Percentiles rank a stretch among this genome's conserved stretches.
Conservation (phyloP, 495 filamentous ascomycete genomes). For the Astrocystis sublimbata region DNA sequence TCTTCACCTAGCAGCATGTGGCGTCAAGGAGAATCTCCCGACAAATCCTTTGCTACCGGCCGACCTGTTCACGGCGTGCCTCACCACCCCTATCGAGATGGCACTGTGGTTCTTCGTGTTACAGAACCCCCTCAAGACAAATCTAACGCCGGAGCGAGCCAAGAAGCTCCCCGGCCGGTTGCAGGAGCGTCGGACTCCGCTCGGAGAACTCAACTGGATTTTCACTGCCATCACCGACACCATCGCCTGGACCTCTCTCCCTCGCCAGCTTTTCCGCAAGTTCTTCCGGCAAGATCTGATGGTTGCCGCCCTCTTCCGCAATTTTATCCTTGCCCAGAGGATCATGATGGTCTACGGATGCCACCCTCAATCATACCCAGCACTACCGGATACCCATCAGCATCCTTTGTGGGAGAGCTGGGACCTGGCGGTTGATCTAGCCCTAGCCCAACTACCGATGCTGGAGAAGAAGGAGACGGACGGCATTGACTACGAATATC, state of each 20-base stretch:
- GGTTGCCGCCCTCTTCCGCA: conserved; percentile 95
- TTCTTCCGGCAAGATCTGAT: conserved; percentile 98
- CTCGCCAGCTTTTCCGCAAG: conserved; percentile 87
- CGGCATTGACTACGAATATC: conserved; percentile 82
- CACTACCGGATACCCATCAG: conserved; percentile 86
- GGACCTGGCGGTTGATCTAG: conserved; percentile 96
- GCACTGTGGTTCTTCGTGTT: conserved; percentile 91
- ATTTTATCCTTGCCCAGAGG: conserved; percentile 91
- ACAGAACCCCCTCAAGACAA: conserved; percentile 80
- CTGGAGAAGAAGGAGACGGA: conserved; percentile 70
- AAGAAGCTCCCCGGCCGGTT: conserved; percentile 79
- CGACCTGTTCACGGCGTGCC: conserved; percentile 92
- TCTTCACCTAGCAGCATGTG: conserved; percentile 92
- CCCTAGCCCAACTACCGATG: conserved; percentile 85
- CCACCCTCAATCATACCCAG: conserved; percentile 84
- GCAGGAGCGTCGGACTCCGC: conserved; percentile 89
- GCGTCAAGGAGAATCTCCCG: conserved; percentile 83
- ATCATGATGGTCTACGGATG: conserved; percentile 96
- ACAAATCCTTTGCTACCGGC: conserved; percentile 96
- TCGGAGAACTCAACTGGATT: conserved; percentile 98
- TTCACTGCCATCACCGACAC: conserved; percentile 99
- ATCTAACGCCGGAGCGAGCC: conserved; percentile 75
- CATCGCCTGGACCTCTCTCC: conserved; percentile 95
- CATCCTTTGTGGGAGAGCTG: conserved; percentile 96
- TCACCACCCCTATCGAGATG: conserved; percentile 97